Evolutionary conservation across 1,284 basidiomycete species (phyloP).

Genomic region (Tilletia walkeri): DNA sequence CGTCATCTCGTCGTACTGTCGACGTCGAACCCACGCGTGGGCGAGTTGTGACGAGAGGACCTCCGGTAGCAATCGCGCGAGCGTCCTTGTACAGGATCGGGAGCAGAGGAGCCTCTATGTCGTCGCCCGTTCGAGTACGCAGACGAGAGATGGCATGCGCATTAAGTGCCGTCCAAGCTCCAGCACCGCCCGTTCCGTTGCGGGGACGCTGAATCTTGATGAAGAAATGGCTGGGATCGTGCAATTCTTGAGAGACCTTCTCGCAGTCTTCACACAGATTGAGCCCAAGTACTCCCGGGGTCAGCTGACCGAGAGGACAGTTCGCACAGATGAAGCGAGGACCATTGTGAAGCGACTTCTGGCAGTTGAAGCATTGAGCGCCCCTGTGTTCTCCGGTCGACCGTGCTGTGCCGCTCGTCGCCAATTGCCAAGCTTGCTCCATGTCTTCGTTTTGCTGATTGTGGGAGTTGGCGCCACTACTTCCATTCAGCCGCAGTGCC

Average conservation of each 20-base stretch:
- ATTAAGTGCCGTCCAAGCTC: slow-evolving; percentile 18
- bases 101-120: slow-evolving; percentile 18
- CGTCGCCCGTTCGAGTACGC: slow-evolving; percentile 6
- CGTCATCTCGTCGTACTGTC: not conserved
- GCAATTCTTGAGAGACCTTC: slow-evolving; percentile 22
- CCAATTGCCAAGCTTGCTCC: slow-evolving; percentile 13
- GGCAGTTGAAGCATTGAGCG: slow-evolving; percentile 9
- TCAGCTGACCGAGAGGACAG: slow-evolving; percentile 21
- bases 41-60: not conserved
- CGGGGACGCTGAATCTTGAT: slow-evolving; percentile 23
- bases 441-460: not conserved
- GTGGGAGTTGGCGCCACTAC: too few relatives aligned
- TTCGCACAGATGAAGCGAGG: slow-evolving; percentile 25
- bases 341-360: slow-evolving; percentile 5
- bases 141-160: slow-evolving; percentile 14
- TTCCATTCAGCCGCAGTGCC: not conserved
- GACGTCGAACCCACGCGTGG: not conserved
- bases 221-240: slow-evolving; percentile 31
- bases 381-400: not conserved
- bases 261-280: slow-evolving; percentile 26
- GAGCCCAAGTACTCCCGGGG: slow-evolving; percentile 20
- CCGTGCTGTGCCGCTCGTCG: too few relatives aligned
- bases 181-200: slow-evolving; percentile 11
- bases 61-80: not conserved
- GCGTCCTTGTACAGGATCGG: slow-evolving; percentile 22